Evolutionary conservation across 495 filamentous ascomycete genomes (phyloP).

Genomic region (Elasticomyces elasticus): DNA sequence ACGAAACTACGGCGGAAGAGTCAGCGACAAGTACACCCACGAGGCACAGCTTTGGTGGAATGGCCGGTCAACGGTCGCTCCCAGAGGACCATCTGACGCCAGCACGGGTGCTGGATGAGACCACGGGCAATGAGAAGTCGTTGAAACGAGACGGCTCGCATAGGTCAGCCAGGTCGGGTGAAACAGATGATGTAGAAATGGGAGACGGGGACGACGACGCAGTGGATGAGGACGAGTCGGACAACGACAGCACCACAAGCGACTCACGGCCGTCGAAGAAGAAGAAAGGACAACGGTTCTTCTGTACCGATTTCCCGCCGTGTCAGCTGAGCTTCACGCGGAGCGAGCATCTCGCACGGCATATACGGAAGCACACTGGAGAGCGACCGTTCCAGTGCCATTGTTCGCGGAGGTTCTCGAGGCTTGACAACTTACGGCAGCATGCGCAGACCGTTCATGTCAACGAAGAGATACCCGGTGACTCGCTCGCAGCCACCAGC

Average conservation of each 20-base stretch:
- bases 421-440: slow-evolving; percentile 89
- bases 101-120: slow-evolving; percentile 31
- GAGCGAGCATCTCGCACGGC: slow-evolving; percentile 89
- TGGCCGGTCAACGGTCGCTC: slow-evolving; percentile 50
- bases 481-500: slow-evolving; percentile 88
- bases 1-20: slow-evolving; percentile 28
- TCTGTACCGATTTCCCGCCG: slow-evolving; percentile 92
- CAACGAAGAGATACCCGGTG: slow-evolving; percentile 89
- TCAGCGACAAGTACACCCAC: slow-evolving; percentile 50
- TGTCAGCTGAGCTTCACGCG: slow-evolving; percentile 92
- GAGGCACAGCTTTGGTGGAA: slow-evolving; percentile 45
- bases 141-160: slow-evolving; percentile 52
- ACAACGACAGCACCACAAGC: slow-evolving; percentile 63
- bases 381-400: slow-evolving; percentile 97
- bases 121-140: slow-evolving; percentile 31
- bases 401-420: slow-evolving; percentile 89
- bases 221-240: slow-evolving; percentile 63
- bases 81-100: slow-evolving; percentile 49
- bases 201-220: slow-evolving; percentile 73
- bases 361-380: slow-evolving; percentile 95
- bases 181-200: slow-evolving; percentile 47
- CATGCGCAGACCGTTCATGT: slow-evolving; percentile 97
- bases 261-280: slow-evolving; percentile 66
- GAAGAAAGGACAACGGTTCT: slow-evolving; percentile 95
- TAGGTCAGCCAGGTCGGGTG: slow-evolving; percentile 38